Conservation (phyloP, 176 grass and related monocot species). For the Thinopyrum elongatum region DNA sequence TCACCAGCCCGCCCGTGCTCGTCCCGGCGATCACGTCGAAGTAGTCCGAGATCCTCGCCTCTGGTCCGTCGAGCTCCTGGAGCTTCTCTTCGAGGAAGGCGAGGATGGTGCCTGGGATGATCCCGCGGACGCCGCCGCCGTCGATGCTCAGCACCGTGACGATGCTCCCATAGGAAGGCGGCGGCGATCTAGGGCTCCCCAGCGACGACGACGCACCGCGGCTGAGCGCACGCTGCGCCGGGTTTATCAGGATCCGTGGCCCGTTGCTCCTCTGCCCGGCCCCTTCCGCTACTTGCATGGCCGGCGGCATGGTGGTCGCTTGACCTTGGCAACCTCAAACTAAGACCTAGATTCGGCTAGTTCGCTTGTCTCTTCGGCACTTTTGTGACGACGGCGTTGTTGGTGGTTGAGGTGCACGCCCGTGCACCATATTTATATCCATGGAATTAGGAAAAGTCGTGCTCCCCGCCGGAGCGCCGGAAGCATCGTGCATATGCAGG, state of each 20-base stretch:
- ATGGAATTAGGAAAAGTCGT: not conserved
- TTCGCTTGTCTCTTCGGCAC: not conserved
- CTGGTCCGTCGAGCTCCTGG: constrained; percentile 3
- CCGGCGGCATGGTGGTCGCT: not conserved
- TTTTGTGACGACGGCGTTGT: not conserved
- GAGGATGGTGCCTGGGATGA: constrained; percentile 8
- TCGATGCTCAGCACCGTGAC: constrained; percentile 8
- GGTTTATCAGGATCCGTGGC: not conserved
- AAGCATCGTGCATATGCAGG: not conserved
- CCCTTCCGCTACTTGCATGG: not conserved
- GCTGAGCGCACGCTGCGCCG: not conserved
- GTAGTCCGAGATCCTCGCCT: constrained; percentile 48
- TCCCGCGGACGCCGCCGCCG: not conserved
- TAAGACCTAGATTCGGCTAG: not conserved
- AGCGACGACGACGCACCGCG: not conserved
- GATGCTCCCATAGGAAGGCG: not conserved
- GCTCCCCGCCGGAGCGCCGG: not conserved
- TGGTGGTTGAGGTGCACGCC: not conserved
- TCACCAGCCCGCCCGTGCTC: constrained; percentile 56
- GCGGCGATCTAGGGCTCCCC: not conserved
- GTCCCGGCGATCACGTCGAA: constrained; percentile 82
- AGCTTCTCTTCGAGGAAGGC: constrained; percentile 2
- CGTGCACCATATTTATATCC: not conserved
- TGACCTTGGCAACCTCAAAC: not conserved
- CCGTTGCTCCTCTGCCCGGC: not conserved